Conservation (phyloP, 2,329 filamentous ascomycete species). For the Penicillium sp. region DNA sequence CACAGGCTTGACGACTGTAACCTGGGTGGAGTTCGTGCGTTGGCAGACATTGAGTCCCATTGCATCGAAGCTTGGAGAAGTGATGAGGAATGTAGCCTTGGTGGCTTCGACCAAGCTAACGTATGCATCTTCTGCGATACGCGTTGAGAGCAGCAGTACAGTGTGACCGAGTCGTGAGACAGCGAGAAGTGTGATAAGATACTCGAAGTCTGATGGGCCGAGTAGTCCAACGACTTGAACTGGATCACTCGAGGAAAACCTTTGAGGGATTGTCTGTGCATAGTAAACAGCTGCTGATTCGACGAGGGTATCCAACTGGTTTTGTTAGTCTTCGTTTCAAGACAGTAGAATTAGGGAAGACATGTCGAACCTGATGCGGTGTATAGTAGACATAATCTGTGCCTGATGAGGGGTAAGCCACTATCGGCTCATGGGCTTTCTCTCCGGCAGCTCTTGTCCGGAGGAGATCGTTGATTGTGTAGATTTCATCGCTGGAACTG, state of each 20-base stretch:
- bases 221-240: slow-evolving; percentile 30
- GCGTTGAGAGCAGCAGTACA: slow-evolving; percentile 29
- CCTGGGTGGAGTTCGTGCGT: slow-evolving; percentile 12
- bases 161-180: slow-evolving; percentile 28
- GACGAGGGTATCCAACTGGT: slow-evolving; percentile 22
- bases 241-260: slow-evolving; percentile 21
- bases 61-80: slow-evolving; percentile 18
- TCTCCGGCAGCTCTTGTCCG: slow-evolving; percentile 1
- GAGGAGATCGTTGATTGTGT: slow-evolving; percentile 3
- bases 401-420: slow-evolving; percentile 7
- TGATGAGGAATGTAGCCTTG: slow-evolving; percentile 24
- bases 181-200: slow-evolving; percentile 27
- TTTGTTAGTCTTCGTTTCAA: neutral
- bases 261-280: slow-evolving; percentile 21
- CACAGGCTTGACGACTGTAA: neutral
- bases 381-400: slow-evolving; percentile 39
- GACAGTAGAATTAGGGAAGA: neutral
- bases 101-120: slow-evolving; percentile 26
- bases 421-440: slow-evolving; percentile 4
- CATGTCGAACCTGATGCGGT: neutral
- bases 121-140: slow-evolving; percentile 28
- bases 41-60: slow-evolving; percentile 27
- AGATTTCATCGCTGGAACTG: neutral
- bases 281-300: slow-evolving; percentile 24
- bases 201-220: slow-evolving; percentile 29